Percentiles rank a stretch among this genome's conserved stretches.
These are phyloP conservation scores for Pachyrhizus erosus DNA, from an alignment of 306 rosid species.

Conservation along the genomic window DNA sequence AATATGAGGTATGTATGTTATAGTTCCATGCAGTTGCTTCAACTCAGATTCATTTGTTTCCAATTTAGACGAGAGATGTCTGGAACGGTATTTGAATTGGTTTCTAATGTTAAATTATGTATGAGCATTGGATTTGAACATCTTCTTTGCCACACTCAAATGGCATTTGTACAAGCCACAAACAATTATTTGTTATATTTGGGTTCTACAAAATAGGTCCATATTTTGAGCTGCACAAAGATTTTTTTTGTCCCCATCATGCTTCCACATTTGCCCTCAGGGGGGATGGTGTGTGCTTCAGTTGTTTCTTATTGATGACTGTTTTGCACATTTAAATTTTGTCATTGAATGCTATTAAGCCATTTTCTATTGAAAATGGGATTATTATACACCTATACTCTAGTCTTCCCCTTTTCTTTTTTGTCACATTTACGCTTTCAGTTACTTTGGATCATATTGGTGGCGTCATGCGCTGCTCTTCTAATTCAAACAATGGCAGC, in stretches of 20 bases:
- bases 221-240: not conserved
- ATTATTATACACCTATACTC: not conserved
- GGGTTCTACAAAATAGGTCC: not conserved
- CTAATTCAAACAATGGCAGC: constrained; percentile 86
- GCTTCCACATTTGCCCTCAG: not conserved
- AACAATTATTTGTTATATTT: not conserved
- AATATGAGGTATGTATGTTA: constrained; percentile 64
- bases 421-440: constrained; percentile 40
- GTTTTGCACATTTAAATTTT: not conserved
- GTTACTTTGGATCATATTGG: constrained; percentile 90
- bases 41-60: not conserved
- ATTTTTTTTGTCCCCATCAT: not conserved
- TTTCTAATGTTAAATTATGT: not conserved
- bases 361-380: not conserved
- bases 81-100: no score
- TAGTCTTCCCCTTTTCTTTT: not conserved
- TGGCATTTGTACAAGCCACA: not conserved
- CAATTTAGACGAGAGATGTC: not conserved
- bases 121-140: no score
- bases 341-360: constrained; percentile 40
- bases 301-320: not conserved
- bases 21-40: not conserved
- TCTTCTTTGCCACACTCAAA: no score
- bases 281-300: not conserved
- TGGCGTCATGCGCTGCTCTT: constrained; percentile 89